Base-by-base conservation (phyloP, 306 rosid genomes). In the Glycine soja region DNA sequence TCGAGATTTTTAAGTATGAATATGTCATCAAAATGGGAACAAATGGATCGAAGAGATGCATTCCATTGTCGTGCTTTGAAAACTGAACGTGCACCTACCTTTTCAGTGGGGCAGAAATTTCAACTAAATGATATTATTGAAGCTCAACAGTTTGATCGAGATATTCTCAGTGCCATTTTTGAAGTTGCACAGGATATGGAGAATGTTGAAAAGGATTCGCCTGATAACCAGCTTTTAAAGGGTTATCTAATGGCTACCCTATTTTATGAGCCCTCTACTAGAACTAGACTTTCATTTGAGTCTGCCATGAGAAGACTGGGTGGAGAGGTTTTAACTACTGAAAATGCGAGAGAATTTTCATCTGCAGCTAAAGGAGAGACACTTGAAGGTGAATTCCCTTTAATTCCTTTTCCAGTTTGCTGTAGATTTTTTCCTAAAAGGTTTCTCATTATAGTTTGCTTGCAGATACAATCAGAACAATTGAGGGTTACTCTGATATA, bases 321-420 rank as follows among this genome's bases (percentile, higher is more conserved):
- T 6, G 98, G 97, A 59, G 95, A 94, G 77, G 97, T 92, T 63
- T 88, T 94, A 71, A 91, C 98, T 18, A 94, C 98, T 52, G 98
- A 94, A 90, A 92, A 92, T 87, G 98, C 98, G 0, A 80, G 91
- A 72, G 98, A 94, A 83, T 94, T 94, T 85, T 94, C 97, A 2
- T 94, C 98, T 0, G 97, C 97, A 24, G 93, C 98, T 68, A 94
- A 92, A 84, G 97, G 94, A 84, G 98, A 94, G 87, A 94, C 98
- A 7, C 97, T 94, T 70, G 97, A 94, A 88, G 97, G 98, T 94
- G 81, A 82, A 48, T 42, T 61, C 7, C 70, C 79, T 43, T 45
- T 5, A 8, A 51, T 74, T 32, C 10, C 51, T 9, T 63, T 80
- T 53, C 63, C 62, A 46, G 70, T 80, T 82, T 32, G 54, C 5